Conservation (phyloP, 2,329 filamentous ascomycete species). For the Helotiales sp. region DNA sequence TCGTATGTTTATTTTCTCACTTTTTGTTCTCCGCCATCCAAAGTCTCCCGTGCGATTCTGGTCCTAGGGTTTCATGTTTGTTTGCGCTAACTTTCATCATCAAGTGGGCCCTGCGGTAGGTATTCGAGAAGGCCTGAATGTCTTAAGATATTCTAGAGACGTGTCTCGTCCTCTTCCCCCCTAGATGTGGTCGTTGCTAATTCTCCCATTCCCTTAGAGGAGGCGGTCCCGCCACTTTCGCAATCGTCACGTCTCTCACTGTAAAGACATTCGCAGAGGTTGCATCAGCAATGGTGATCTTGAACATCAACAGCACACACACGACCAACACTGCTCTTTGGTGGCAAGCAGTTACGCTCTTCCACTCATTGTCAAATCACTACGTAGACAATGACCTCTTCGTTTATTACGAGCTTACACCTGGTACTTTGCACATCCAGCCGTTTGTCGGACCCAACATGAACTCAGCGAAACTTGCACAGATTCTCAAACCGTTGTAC, state of each 20-base stretch:
- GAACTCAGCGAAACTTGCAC: conserved; percentile 10
- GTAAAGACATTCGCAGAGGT: conserved; percentile 21
- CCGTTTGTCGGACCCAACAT: conserved; percentile 18
- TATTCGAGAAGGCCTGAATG: background rate
- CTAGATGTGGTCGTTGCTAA: background rate
- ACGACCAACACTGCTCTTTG: conserved; percentile 7
- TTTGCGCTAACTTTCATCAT: too few species aligned
- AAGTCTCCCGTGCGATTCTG: too few species aligned
- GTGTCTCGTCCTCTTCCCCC: background rate
- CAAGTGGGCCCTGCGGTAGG: conserved; percentile 46
- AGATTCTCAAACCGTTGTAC: conserved; percentile 15
- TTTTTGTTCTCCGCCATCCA: too few species aligned
- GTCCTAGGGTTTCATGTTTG: too few species aligned
- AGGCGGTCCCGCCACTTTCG: conserved; percentile 52
- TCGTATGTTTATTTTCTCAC: too few species aligned
- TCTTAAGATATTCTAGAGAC: background rate
- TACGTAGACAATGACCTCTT: conserved; percentile 18
- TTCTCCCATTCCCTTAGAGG: conserved; percentile 10
- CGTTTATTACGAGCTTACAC: conserved; percentile 15
- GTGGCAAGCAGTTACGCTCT: background rate
- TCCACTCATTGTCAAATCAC: conserved; percentile 13
- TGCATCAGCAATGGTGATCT: conserved; percentile 11
- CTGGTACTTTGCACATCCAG: conserved; percentile 12
- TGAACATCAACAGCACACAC: conserved; percentile 21
- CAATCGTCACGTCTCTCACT: conserved; percentile 61